Evolutionary conservation across 371 early-diverging fungal species (phyloP), one percentile per base, ranked within the genome.

Genomic region (Apophysomyces trapeziformis): DNA sequence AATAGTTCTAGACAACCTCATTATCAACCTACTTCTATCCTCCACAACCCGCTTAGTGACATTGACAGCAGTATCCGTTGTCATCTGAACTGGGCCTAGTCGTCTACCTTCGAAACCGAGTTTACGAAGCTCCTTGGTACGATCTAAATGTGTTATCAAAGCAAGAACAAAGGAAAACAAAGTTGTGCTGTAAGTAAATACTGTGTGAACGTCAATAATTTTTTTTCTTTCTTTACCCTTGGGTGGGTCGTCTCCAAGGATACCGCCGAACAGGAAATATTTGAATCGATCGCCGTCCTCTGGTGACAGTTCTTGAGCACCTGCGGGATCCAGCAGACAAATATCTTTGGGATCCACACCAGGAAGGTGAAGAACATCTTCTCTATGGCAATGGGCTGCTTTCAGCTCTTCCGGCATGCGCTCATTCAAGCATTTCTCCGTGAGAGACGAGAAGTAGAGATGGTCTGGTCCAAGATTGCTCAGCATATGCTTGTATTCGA

Each of bases 181-280:
- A 26, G 32, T 26, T 26, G 32, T 1, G 32, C 32, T 26, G 3
- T 26, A 2, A 26, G 32, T 26, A 26, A 26, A 26, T 26, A 26
- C 32, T 26, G 32, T 21, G 21, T 26, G 32, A 26, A 26, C 3
- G 32, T 26, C 54, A 39, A 54, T 54, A 47, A n/a, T n/a, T n/a
- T 21, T 12, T 35, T 12, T 63, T 9, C 57, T 61, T 7, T 57
- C 38, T 44, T 62, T 79, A 87, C 89, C 89, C 80, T 84, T 76
- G 58, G 89, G 89, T 46, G 89, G 89, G 69, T 86, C 84, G 71
- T 84, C 88, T 56, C 91, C 90, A 57, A 93, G 73, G 64, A 93
- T 93, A 41, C 94, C 94, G 18, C 94, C 94, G 83, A 93, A 93
- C 68, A 93, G 74, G 64, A 91, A 85, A 73, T 86, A 91, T 37